Percentiles rank a stretch among this genome's conserved stretches.
Evolutionary conservation across 208 protist species (phyloP).

Genomic region (Blechomonas ayalai): DNA sequence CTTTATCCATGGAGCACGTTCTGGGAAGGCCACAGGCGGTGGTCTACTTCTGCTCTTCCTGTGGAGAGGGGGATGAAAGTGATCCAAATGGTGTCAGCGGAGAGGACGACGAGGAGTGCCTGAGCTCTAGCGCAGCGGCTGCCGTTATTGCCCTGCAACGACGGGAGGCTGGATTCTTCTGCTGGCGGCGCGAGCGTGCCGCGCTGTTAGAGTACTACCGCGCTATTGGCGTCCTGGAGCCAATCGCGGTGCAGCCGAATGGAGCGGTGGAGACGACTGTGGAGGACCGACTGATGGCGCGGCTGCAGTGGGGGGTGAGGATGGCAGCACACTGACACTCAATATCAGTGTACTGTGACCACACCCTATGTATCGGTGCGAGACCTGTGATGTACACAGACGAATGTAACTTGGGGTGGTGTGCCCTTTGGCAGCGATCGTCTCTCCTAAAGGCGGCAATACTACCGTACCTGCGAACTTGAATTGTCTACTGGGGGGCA

Average conservation of each 20-base stretch:
- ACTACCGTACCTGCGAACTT: too few species aligned
- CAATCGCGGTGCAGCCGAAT: not conserved
- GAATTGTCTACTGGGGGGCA: too few species aligned
- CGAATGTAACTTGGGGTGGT: too few species aligned
- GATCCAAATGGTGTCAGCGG: not conserved
- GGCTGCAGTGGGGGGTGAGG: too few species aligned
- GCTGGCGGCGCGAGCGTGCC: not conserved
- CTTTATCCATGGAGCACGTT: constrained; percentile 9
- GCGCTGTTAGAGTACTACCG: constrained; percentile 4
- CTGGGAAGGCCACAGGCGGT: constrained; percentile 8
- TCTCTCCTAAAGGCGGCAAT: too few species aligned
- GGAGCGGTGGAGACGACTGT: too few species aligned
- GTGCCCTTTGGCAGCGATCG: too few species aligned
- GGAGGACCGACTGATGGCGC: too few species aligned
- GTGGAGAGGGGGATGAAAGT: not conserved
- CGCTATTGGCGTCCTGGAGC: not conserved
- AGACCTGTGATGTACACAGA: too few species aligned
- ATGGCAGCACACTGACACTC: too few species aligned
- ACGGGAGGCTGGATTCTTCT: not conserved
- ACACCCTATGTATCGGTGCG: too few species aligned
- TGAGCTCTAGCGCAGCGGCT: not conserved
- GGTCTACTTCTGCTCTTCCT: constrained; percentile 3
- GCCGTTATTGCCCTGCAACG: not conserved
- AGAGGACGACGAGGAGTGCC: not conserved
- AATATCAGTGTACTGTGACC: too few species aligned